phyloP scores from a whole-genome alignment of 257 asterid genomes.

The Primulina tabacum region DNA sequence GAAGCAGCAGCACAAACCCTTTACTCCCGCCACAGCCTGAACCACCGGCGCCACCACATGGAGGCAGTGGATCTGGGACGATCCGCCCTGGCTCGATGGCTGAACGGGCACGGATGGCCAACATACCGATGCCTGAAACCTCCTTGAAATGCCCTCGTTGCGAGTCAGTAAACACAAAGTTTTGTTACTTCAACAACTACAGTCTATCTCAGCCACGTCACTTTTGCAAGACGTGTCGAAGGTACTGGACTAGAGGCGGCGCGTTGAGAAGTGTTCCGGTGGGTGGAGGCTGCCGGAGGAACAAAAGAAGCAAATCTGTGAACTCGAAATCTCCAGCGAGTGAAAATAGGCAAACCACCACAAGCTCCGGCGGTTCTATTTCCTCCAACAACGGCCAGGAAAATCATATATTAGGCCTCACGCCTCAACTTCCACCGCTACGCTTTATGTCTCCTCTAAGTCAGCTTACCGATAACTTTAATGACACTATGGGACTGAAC shows the following conservation, averaged over 20 bases:
- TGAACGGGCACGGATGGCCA: slow-evolving; percentile 85
- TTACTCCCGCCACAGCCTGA: slow-evolving; percentile 33
- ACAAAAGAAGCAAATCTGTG: slow-evolving; percentile 60
- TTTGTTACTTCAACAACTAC: slow-evolving; percentile 93
- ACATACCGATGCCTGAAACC: slow-evolving; percentile 73
- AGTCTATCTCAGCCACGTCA: slow-evolving; percentile 89
- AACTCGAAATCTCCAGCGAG: slow-evolving; percentile 66
- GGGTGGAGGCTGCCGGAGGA: slow-evolving; percentile 86
- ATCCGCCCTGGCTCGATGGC: slow-evolving; percentile 88
- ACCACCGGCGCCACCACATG: slow-evolving; percentile 49
- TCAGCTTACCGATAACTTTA: slow-evolving; percentile 48
- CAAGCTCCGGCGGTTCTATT: slow-evolving; percentile 47
- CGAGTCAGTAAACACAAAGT: slow-evolving; percentile 82
- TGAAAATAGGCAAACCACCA: slow-evolving; percentile 41
- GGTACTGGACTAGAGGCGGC: slow-evolving; percentile 95
- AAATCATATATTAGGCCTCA: slow-evolving; percentile 40
- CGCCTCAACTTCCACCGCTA: slow-evolving; percentile 48
- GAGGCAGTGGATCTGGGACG: slow-evolving; percentile 40
- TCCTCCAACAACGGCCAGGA: slow-evolving; percentile 37
- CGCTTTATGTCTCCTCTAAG: slow-evolving; percentile 66
- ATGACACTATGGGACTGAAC: slow-evolving; percentile 38
- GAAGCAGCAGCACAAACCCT: slow-evolving; percentile 48
- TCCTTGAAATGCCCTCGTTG: slow-evolving; percentile 90
- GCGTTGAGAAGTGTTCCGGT: slow-evolving; percentile 85
- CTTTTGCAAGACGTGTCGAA: slow-evolving; percentile 87